These are phyloP conservation scores for Podaxis rugospora DNA, from an alignment of 768 basidiomycete genomes.

Conservation along the genomic window DNA sequence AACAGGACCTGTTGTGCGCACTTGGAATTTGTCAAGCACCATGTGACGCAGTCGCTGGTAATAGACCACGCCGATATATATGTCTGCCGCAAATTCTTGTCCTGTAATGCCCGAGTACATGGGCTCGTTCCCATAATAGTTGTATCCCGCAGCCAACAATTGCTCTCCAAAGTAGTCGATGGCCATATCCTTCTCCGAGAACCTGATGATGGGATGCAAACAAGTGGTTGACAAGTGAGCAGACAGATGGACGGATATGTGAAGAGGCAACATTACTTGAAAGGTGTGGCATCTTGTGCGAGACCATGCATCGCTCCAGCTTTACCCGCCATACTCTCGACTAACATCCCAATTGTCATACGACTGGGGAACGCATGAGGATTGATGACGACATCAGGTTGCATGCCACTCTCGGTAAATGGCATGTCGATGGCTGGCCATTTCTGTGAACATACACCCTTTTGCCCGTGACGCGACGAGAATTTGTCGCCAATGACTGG, in stretches of 20 bases:
- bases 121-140: conserved; percentile 98
- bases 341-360: conserved; percentile 99
- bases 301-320: conserved; percentile 98
- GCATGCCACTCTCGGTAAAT: conserved; percentile 97
- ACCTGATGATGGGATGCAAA: conserved; percentile 43
- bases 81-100: conserved; percentile 97
- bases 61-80: conserved; percentile 97
- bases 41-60: conserved; percentile 99
- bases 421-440: conserved; percentile 99
- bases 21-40: conserved; percentile 99
- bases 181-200: conserved; percentile 95
- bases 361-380: conserved; percentile 99
- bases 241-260: conserved; percentile 4
- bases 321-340: conserved; percentile 99
- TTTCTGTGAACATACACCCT: conserved; percentile 99
- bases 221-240: background rate
- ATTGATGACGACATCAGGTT: conserved; percentile 99
- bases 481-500: conserved; percentile 99
- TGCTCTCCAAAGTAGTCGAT: conserved; percentile 97
- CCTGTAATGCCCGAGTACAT: conserved; percentile 99
- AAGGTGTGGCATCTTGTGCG: conserved; percentile 97
- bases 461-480: conserved; percentile 97
- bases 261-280: conserved; percentile 55
- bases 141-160: conserved; percentile 90
- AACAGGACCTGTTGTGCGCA: conserved; percentile 95